Base-by-base conservation (phyloP, 306 rosid genomes). In the Inga oerstediana region DNA sequence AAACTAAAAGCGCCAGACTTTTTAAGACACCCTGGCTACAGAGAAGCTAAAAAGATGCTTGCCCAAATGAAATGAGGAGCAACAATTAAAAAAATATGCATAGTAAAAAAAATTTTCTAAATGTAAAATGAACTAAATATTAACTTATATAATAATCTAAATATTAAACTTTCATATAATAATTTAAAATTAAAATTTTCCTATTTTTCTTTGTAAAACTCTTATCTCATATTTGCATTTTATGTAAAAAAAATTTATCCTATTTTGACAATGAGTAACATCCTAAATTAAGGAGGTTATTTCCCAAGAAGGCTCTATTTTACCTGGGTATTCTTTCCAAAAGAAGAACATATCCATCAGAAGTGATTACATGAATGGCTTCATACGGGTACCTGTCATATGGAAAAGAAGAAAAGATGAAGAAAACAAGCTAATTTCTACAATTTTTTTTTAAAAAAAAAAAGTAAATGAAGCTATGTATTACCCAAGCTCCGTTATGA, bases 271-370 rank as follows among this genome's bases (percentile, higher is more conserved):
- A n/a, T 59, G 14, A 59, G 22, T 10, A 22, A 59, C 7, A 59
- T 9, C 32, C 34, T 54, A 44, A 76, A 56, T 10, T 17, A 62
- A 22, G 59, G 46, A 74, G n/a, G 71, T 41, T 37, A 73, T 58
- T 48, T 58, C 75, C 24, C 32, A 19, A 69, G 68, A 54, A 66
- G 64, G 76, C 22, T 77, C 39, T 58, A 58, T 45, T 48, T 76
- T 87, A 95, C 98, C 98, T 91, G 43, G 98, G 98, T 59, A 95
- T 91, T 87, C 98, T 91, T 93, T 95, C 98, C 90, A 95, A 83
- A 68, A 91, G 95, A 82, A 95, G 93, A 85, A 95, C 90, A 91
- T 95, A 95, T 67, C 98, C 98, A 83, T 95, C 98, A 44, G 87
- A 83, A 74, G 98, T 95, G 76, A 89, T 84, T 83, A 95, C 98